Conservation (phyloP, 1,284 basidiomycete species). For the Chalciporus sp. region DNA sequence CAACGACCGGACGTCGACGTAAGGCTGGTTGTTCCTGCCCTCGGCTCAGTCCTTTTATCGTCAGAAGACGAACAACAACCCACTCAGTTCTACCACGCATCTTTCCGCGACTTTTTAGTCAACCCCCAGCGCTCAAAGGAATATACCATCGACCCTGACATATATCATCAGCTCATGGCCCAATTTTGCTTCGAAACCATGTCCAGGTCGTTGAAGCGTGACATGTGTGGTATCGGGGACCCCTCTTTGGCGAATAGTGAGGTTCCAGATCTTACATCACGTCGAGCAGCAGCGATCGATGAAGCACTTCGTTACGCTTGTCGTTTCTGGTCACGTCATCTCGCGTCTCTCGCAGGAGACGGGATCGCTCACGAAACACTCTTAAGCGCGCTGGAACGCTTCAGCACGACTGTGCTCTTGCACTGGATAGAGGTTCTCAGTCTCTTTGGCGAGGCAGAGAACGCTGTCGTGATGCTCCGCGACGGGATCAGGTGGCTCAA, state of each 20-base stretch:
- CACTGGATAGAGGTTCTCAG: conserved; percentile 27
- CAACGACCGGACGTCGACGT: conserved; percentile 18
- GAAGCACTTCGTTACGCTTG: conserved; percentile 27
- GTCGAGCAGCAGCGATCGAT: conserved; percentile 12
- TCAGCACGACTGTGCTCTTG: conserved; percentile 20
- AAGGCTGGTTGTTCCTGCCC: conserved; percentile 19
- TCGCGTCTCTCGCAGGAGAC: conserved; percentile 15
- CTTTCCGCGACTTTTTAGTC: conserved; percentile 25
- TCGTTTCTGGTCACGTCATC: conserved; percentile 25
- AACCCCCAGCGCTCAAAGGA: conserved; percentile 16
- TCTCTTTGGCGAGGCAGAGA: conserved; percentile 22
- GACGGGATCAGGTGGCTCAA: conserved; percentile 22
- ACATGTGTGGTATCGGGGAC: conserved; percentile 25
- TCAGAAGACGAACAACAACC: conserved; percentile 22
- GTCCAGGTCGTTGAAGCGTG: conserved; percentile 22
- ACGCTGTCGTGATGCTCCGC: conserved; percentile 22
- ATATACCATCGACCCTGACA: conserved; percentile 16
- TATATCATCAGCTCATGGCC: conserved; percentile 20
- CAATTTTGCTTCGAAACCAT: conserved; percentile 23
- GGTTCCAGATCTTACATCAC: conserved; percentile 21
- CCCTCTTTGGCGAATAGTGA: conserved; percentile 24
- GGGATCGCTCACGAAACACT: conserved; percentile 7
- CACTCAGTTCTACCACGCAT: conserved; percentile 29
- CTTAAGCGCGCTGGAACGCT: conserved; percentile 7
- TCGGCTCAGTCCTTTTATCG: conserved; percentile 20